A percentile compares a stretch with the other conserved stretches of the same genome.
These are phyloP conservation scores for Mycena rebaudengoi DNA, from an alignment of 768 basidiomycete species.

Conservation along the genomic window DNA sequence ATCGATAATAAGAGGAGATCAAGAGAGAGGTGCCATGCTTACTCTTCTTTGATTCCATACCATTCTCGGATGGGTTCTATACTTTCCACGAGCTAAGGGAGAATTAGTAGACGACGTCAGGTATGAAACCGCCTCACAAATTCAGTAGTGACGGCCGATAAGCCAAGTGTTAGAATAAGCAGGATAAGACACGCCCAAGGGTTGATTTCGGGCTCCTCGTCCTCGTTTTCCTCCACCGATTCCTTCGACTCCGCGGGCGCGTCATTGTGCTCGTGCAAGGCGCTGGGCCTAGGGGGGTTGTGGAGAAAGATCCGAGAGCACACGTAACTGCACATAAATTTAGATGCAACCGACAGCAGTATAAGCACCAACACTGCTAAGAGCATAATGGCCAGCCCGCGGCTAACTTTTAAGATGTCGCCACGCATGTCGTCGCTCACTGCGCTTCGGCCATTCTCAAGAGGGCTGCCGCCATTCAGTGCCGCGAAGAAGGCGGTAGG, in stretches of 20 bases:
- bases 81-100: constrained; percentile 65
- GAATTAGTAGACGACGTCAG: neutral
- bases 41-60: constrained; percentile 62
- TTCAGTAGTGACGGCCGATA: constrained; percentile 76
- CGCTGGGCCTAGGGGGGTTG: constrained; percentile 71
- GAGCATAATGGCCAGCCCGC: constrained; percentile 71
- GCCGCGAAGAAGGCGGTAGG: constrained; percentile 76
- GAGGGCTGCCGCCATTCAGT: constrained; percentile 43
- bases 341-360: neutral
- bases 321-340: constrained; percentile 55
- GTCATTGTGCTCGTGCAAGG: constrained; percentile 48
- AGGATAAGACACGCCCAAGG: constrained; percentile 68
- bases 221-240: constrained; percentile 44
- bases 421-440: constrained; percentile 54
- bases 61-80: constrained; percentile 60
- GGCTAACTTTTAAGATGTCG: constrained; percentile 66
- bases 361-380: constrained; percentile 57
- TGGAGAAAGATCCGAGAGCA: constrained; percentile 73
- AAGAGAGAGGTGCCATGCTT: constrained; percentile 31
- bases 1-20: neutral
- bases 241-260: constrained; percentile 54
- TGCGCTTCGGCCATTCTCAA: constrained; percentile 31
- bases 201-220: constrained; percentile 63
- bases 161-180: constrained; percentile 57
- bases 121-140: constrained; percentile 53